Base-by-base conservation (phyloP, 148 eudicot species). In the Mesembryanthemum crystallinum region DNA sequence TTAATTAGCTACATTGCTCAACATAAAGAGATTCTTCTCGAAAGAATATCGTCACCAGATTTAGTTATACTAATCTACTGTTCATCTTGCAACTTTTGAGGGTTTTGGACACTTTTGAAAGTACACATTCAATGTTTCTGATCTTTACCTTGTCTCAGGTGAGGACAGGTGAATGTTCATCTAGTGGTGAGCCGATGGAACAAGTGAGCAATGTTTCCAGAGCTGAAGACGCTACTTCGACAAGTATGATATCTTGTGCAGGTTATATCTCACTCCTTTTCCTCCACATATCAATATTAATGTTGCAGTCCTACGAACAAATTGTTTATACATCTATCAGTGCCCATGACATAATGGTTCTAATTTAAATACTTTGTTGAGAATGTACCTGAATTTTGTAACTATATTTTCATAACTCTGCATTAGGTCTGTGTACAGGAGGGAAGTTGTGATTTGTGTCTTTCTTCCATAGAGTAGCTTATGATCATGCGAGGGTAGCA, bases 191-290 rank as follows among this genome's bases (percentile, higher is more conserved):
- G 76, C 61, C 35, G 28, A 71, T 47, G 64, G 84, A 81, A 74
- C 77, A 83, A 54, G 75, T 39, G 67, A 71, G 52, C 47, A 35
- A 23, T 55, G 81, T 64, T 72, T 49, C 83, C 73, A 67, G 69
- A 76, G 77, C 73, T 71, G 87, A 84, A 71, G 79, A 75, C 70
- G 61, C 39, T 64, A 47, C 68, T 73, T 78, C 82, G 59, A 71
- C 78, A 57, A 82, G 97, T 91, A 89, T 73, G 89, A 79, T 45
- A 45, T 69, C 23, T 63, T 71, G 54, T n/a, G 64, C 69, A 14
- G 25, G n/a, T 60, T 62, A 57, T 66, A 58, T 65, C 58, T 51
- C 47, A 25, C 60, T 65, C 45, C 66, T 13, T 24, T 57, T 51
- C 43, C 37, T 72, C 60, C 33, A 17, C 23, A 20, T 63, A 45